Evolutionary conservation across 305 asterid species (phyloP), one percentile per base, ranked within the genome.

Genomic region (Fraxinus platypoda): DNA sequence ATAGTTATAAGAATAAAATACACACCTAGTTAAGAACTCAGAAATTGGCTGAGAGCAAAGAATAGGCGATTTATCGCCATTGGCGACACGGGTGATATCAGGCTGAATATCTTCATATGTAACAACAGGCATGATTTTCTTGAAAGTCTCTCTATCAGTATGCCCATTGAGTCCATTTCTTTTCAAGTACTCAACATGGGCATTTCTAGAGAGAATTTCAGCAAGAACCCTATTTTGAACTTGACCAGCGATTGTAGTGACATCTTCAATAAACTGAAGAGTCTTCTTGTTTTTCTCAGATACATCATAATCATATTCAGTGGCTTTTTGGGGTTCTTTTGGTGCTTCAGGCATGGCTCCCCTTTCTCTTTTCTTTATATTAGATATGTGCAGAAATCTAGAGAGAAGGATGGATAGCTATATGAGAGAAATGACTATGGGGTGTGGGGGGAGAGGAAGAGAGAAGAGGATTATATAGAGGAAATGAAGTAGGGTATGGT

Each of bases 11-110:
- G n/a, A 54, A 73, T 8, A 25, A 54, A 4, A 21, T 30, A 57
- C 73, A 62, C 15, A 92, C 98, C 98, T 94, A 5, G 97, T 91
- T n/a, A 94, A 68, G 87, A 94, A 91, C 87, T 94, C 98, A 25
- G 95, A 88, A 81, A 94, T 90, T 86, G 92, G 97, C 0, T 82
- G 83, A 12, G 93, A 89, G 85, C 93, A 89, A 87, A 94, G 92
- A 78, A 94, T 88, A 43, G 90, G 93, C 12, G 95, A 89, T 1
- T 71, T 89, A 46, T 93, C 98, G 57, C 97, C 97, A 83, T 89
- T 88, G 70, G 98, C 94, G 30, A 92, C 91, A 81, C 98, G 93
- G 86, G 59, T 90, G 66, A 94, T 92, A 74, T 92, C 93, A 21
- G 93, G 87, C 35, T 88, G 87, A 66, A 94, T 87, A 83, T 94